Evolutionary conservation across 306 rosid genomes (phyloP).

Genomic region (Vigna hirtella): DNA sequence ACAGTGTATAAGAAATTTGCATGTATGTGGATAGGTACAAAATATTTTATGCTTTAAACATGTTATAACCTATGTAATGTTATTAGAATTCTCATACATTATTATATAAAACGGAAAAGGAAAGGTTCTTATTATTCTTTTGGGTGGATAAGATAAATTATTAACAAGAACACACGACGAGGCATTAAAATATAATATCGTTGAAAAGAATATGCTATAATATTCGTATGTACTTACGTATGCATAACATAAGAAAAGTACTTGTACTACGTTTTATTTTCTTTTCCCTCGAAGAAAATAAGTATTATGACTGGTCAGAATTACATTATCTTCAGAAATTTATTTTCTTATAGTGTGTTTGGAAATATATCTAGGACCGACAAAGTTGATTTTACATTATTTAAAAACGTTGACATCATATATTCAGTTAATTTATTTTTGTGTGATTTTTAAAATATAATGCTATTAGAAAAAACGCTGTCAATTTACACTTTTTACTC

Average conservation of each 20-base stretch:
- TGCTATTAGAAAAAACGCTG: too few species aligned
- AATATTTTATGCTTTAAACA: neutral
- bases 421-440: too few species aligned
- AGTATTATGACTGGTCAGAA: too few species aligned
- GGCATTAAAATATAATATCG: constrained; percentile 36
- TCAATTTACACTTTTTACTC: too few species aligned
- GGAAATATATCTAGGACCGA: neutral
- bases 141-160: constrained; percentile 4
- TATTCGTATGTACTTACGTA: neutral
- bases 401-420: neutral
- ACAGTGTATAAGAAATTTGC: neutral
- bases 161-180: neutral
- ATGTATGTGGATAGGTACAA: neutral
- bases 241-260: neutral
- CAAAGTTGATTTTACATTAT: constrained; percentile 19
- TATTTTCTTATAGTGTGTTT: too few species aligned
- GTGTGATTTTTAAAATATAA: neutral
- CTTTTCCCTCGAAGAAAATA: too few species aligned
- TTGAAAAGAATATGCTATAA: constrained; percentile 34
- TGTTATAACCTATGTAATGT: neutral
- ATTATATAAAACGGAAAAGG: neutral
- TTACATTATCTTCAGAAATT: too few species aligned
- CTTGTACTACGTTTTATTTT: too few species aligned
- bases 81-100: neutral
- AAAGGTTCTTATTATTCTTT: neutral